Percentiles rank a stretch among this genome's conserved stretches.
Conservation (phyloP, 352 stramenopile genomes). For the Globisporangium emineosum region DNA sequence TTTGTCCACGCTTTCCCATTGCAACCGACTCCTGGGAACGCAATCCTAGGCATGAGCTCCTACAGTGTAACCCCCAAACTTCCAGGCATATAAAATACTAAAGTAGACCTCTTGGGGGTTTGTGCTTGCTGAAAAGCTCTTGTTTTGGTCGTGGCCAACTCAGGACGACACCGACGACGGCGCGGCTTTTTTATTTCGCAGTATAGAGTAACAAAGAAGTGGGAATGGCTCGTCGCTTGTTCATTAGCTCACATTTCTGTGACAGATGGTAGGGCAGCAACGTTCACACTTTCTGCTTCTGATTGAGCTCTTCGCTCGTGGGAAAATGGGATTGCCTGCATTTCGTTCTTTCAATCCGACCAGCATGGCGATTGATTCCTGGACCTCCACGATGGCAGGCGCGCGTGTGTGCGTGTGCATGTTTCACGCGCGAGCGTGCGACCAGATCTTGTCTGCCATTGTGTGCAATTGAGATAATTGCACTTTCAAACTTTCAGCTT, state of each 20-base stretch:
- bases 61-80: no score
- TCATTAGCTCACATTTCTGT: constrained; percentile 4
- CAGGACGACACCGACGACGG: neutral
- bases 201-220: neutral
- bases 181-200: constrained; percentile 3
- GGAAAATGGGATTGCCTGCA: neutral
- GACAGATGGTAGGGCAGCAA: constrained; percentile 1
- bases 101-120: no score
- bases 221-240: neutral
- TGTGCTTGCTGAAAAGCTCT: no score
- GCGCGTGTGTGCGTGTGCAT: neutral
- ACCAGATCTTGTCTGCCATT: neutral
- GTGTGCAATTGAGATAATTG: no score
- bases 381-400: neutral
- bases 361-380: neutral
- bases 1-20: neutral
- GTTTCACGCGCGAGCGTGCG: neutral
- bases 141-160: neutral
- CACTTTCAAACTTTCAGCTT: no score
- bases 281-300: neutral
- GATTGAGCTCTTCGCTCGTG: neutral
- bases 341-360: neutral
- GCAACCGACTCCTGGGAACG: neutral
- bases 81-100: no score
- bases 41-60: neutral